Evolutionary conservation across 2,329 filamentous ascomycete genomes (phyloP).

Genomic region (Penicillium sp.): DNA sequence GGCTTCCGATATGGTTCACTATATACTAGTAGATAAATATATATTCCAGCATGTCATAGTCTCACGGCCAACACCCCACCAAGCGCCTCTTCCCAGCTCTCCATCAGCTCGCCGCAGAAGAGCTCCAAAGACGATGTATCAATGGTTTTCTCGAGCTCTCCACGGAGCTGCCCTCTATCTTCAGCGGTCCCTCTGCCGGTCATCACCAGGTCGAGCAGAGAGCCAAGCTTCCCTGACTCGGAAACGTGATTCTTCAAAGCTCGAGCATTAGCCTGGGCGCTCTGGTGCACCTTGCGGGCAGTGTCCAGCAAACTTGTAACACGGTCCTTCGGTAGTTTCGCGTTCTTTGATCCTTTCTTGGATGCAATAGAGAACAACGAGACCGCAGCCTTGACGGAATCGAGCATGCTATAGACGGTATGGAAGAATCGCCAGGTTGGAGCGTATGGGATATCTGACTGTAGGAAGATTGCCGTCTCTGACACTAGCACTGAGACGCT

Average conservation of each 20-base stretch:
- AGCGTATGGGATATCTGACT: conserved; percentile 30
- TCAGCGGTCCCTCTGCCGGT: conserved; percentile 29
- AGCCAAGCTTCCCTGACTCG: conserved; percentile 47
- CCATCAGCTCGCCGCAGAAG: conserved; percentile 50
- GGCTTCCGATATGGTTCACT: too few species aligned
- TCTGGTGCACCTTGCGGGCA: conserved; percentile 36
- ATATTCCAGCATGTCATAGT: conserved; percentile 27
- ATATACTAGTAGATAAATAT: neutral
- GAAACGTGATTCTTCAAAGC: conserved; percentile 44
- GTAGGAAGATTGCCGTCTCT: conserved; percentile 32
- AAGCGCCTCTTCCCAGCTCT: conserved; percentile 54
- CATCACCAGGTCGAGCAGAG: conserved; percentile 45
- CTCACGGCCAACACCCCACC: conserved; percentile 43
- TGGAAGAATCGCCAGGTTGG: conserved; percentile 52
- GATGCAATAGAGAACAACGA: conserved; percentile 37
- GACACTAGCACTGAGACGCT: conserved; percentile 29
- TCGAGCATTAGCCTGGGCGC: conserved; percentile 41
- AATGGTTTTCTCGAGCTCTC: conserved; percentile 41
- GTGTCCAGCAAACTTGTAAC: conserved; percentile 35
- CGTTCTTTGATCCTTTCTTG: conserved; percentile 38
- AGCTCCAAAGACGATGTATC: conserved; percentile 47
- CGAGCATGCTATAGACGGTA: conserved; percentile 42
- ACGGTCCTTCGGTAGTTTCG: conserved; percentile 40
- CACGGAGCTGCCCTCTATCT: conserved; percentile 33
- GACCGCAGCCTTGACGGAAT: conserved; percentile 46